Evolutionary conservation across 78 protist species (phyloP).

Genomic region (Corallochytrium limacisporum): DNA sequence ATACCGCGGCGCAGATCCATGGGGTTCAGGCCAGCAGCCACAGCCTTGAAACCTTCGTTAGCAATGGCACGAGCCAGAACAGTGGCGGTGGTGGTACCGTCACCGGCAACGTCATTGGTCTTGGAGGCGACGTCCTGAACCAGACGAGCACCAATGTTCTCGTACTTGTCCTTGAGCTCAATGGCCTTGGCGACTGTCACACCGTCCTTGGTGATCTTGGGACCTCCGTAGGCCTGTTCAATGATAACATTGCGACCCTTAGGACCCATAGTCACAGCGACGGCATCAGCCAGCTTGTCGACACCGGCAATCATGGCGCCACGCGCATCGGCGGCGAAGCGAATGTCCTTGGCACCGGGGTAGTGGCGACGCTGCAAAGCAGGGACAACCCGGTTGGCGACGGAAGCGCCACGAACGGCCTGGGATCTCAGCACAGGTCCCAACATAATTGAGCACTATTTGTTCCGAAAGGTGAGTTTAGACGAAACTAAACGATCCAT

Average conservation of each 20-base stretch:
- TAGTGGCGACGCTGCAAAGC: not conserved
- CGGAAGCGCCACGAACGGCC: no score
- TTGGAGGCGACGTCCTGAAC: conserved; percentile 83
- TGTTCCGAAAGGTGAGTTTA: no score
- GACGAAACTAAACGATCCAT: no score
- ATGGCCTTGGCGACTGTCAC: conserved; percentile 97
- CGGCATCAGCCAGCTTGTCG: conserved; percentile 88
- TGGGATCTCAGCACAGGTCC: no score
- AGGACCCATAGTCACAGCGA: conserved; percentile 96
- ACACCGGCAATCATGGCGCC: conserved; percentile 75
- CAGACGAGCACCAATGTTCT: conserved; percentile 93
- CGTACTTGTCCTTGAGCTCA: conserved; percentile 72
- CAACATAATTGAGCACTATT: no score
- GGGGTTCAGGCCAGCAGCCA: conserved; percentile 97
- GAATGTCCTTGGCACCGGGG: conserved; percentile 58
- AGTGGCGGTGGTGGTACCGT: conserved; percentile 98
- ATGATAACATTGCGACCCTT: conserved; percentile 95
- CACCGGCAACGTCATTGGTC: conserved; percentile 96
- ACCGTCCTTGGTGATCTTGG: conserved; percentile 99
- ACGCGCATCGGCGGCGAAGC: conserved; percentile 81
- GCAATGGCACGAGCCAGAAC: conserved; percentile 90
- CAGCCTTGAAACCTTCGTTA: conserved; percentile 86
- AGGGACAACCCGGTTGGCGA: not conserved
- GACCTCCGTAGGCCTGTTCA: conserved; percentile 89
- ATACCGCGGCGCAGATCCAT: conserved; percentile 92